Evolutionary conservation across 2,329 filamentous ascomycete genomes (phyloP), one percentile per base, ranked within the genome.

Genomic region (Beauveria caledonica): DNA sequence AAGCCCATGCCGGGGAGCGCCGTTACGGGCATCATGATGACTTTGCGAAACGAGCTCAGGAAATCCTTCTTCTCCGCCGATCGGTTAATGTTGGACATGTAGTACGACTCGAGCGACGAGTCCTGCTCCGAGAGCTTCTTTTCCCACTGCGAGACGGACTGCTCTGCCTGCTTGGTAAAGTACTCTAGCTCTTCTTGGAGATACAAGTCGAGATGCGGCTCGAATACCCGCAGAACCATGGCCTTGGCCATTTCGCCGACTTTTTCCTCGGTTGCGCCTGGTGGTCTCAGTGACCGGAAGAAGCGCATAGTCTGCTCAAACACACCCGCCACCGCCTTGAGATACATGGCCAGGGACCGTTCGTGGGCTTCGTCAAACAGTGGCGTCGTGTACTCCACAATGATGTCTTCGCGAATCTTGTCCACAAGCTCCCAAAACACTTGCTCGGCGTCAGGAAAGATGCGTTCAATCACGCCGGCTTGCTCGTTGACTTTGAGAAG

Each of bases 21-120:
- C 57, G 90, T 96, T 53, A 99, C 93, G 2, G 94, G 94, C 86
- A 96, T 95, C 92, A 99, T 97, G 65, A 99, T 90, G 9, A 99
- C 94, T 73, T 97, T 97, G 70, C 92, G 97, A 79, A 99, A 99
- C 0, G 92, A 96, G 50, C 87, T 94, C 63, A 99, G 72, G 68
- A 99, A 99, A 71, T 99, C 94, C 66, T 92, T 90, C 76, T 99
- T 99, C 64, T 95, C 94, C 1, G 92, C 94, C 71, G 96, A 92
- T 27, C 94, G 84, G 70, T 93, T 97, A 69, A 97, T 86, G 71
- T 92, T 97, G 25, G 88, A 89, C 93, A 97, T 97, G 76, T 92
- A 94, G 70, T 95, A 96, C 0, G 90, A 94, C 74, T 99, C 94
- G 0, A 90, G 87, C 2, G 88, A 89, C 17, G 90, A 92, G 66